phyloP scores from a whole-genome alignment of 768 basidiomycete genomes.

The Bullera alba region DNA sequence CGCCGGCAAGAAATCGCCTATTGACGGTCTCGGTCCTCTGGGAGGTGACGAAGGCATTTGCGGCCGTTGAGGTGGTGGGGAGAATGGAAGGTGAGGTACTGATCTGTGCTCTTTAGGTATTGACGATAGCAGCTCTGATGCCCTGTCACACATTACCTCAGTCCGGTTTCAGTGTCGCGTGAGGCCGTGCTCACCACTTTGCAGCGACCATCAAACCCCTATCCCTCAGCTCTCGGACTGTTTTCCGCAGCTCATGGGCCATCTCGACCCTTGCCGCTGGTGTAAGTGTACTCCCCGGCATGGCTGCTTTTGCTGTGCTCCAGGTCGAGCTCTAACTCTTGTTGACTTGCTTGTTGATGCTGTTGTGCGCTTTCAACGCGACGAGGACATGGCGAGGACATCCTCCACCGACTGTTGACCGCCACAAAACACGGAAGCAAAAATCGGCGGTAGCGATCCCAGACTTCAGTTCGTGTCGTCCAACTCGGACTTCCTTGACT shows the following conservation, averaged over 20 bases:
- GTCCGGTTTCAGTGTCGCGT: not conserved
- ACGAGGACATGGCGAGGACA: no score
- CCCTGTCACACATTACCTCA: constrained; percentile 11
- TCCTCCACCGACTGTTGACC: no score
- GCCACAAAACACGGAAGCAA: no score
- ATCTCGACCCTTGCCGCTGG: constrained; percentile 24
- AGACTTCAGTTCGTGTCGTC: no score
- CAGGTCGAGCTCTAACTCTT: no score
- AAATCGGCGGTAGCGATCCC: no score
- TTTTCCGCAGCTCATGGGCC: constrained; percentile 29
- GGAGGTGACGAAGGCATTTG: constrained; percentile 7
- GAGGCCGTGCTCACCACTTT: constrained; percentile 23
- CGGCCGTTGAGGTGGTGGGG: constrained; percentile 24
- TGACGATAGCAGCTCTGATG: constrained; percentile 28
- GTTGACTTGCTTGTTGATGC: no score
- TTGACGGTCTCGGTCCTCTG: constrained; percentile 17
- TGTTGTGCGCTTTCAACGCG: no score
- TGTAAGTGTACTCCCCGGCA: not conserved
- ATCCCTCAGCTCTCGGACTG: constrained; percentile 30
- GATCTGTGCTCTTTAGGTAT: constrained; percentile 24
- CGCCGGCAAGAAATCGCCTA: constrained; percentile 33
- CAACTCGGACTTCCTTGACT: no score
- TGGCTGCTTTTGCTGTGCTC: no score
- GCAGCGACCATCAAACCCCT: constrained; percentile 33
- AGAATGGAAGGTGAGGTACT: constrained; percentile 34